These are phyloP conservation scores for Brasenia schreberi DNA, from an alignment of 164 flowering plant species.

Conservation along the genomic window DNA sequence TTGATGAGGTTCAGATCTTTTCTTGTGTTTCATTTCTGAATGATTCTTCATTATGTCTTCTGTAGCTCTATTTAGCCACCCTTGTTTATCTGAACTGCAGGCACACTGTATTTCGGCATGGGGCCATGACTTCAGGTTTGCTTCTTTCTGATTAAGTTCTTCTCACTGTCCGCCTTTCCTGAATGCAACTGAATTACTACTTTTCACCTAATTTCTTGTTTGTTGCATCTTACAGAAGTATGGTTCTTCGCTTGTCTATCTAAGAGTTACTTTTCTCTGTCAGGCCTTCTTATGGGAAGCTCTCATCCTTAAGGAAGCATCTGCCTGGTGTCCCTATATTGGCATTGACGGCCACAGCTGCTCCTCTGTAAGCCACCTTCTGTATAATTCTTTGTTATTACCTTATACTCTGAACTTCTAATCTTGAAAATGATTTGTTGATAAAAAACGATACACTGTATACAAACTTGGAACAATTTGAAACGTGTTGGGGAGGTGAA, in stretches of 20 bases:
- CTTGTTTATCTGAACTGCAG: constrained; percentile 25
- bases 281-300: constrained; percentile 92
- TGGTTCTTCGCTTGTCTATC: too few relatives aligned
- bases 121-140: constrained; percentile 98
- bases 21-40: constrained; percentile 1
- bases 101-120: constrained; percentile 93
- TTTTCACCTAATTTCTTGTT: too few relatives aligned
- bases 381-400: too few relatives aligned
- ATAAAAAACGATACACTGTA: too few relatives aligned
- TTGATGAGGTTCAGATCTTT: constrained; percentile 72
- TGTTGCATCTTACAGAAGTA: too few relatives aligned
- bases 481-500: too few relatives aligned
- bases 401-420: too few relatives aligned
- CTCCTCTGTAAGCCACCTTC: constrained; percentile 59
- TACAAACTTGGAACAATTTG: too few relatives aligned
- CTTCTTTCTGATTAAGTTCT: not conserved
- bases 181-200: too few relatives aligned
- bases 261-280: constrained; percentile 3
- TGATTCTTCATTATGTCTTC: not conserved
- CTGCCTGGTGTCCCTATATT: constrained; percentile 68
- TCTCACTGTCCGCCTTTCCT: too few relatives aligned
- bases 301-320: constrained; percentile 58
- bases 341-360: constrained; percentile 96
- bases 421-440: too few relatives aligned
- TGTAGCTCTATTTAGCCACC: not conserved